A percentile compares a stretch with the other conserved stretches of the same genome.
These are phyloP conservation scores for Penicillium expansum DNA, from an alignment of 2,329 filamentous ascomycete species.

Conservation along the genomic window DNA sequence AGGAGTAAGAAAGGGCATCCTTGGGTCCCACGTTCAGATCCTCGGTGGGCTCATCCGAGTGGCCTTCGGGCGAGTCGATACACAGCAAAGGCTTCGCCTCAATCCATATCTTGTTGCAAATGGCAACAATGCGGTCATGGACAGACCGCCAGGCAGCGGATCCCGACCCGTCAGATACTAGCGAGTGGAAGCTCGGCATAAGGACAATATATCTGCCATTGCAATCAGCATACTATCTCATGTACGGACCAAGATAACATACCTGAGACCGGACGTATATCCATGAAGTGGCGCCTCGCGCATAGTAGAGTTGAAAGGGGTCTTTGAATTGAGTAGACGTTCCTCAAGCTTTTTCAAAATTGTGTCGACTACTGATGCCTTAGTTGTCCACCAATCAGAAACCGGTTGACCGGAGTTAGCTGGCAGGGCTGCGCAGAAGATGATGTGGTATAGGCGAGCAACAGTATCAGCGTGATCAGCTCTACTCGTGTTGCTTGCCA, in stretches of 20 bases:
- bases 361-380: constrained; percentile 53
- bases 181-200: constrained; percentile 39
- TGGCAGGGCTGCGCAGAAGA: constrained; percentile 58
- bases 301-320: constrained; percentile 65
- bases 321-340: constrained; percentile 62
- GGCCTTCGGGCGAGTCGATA: constrained; percentile 90
- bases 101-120: constrained; percentile 71
- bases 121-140: constrained; percentile 53
- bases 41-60: constrained; percentile 58
- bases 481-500: constrained; percentile 62
- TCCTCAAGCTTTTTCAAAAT: constrained; percentile 62
- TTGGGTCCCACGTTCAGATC: constrained; percentile 77
- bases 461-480: constrained; percentile 92
- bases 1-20: constrained; percentile 89
- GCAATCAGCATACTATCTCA: not conserved
- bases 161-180: constrained; percentile 28
- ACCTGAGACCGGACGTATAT: constrained; percentile 65
- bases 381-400: constrained; percentile 34
- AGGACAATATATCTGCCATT: constrained; percentile 48
- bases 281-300: constrained; percentile 67
- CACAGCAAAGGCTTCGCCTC: constrained; percentile 76
- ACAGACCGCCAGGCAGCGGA: constrained; percentile 31
- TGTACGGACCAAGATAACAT: constrained; percentile 19
- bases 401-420: constrained; percentile 22
- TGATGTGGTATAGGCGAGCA: constrained; percentile 69